Base-by-base conservation (phyloP, 331 rosid genomes). In the Ulmus americana region DNA sequence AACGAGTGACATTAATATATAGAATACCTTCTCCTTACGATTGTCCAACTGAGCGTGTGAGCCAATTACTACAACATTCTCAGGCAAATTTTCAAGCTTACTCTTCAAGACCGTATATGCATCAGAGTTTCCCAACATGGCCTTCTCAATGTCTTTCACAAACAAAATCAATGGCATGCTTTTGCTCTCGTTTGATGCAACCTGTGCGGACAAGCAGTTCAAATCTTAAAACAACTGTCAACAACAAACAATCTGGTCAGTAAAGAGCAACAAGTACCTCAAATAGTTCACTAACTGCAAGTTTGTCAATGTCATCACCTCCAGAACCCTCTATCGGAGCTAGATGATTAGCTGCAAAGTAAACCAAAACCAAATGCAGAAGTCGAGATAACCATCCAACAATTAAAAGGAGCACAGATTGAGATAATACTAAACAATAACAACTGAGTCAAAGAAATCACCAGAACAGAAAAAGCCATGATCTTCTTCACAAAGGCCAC, bases 381-480 rank as follows among this genome's bases (percentile, higher is more conserved):
- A 46, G 43, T 40, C 41, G 40, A 54, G 43, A 54, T n/a, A 67
- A 74, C 58, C 63, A 44, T 49, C 44, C 44, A 55, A 45, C 35
- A 57, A 18, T 65, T 47, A 59, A 55, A 41, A 71, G 6, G 35
- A 28, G 35, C 35, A 28, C 3, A 28, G 75, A 9, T 45, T 52
- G 63, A 56, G 62, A 69, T 63, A 58, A 16, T 38, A 28, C 14
- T 45, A 60, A 60, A n/a, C 3, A 54, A 61, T 58, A 63, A 45
- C 38, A 58, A 52, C 53, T 6, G 64, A 55, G 70, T n/a, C 28
- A 15, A 77, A 68, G 45, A 68, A 79, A 69, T 75, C 78, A 92
- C 96, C 91, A 55, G 91, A 80, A 79, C 96, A 92, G 72, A 92
- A 92, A 83, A 89, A 92, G 8, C 98, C 98, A 63, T 64, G 98